Evolutionary conservation across 257 asterid genomes (phyloP).

Genomic region (Gynochthodes officinalis): DNA sequence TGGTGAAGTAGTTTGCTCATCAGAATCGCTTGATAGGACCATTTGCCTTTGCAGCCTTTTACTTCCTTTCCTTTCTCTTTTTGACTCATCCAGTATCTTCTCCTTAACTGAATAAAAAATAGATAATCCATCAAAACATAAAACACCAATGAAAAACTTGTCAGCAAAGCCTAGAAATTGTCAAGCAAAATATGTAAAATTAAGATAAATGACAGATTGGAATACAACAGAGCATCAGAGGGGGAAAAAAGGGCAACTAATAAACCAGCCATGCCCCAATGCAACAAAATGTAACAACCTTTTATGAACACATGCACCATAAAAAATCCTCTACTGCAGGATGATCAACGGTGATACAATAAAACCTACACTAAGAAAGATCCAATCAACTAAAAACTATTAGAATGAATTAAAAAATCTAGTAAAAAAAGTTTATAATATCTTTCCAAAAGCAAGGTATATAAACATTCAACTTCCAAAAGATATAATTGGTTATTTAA

Average conservation of each 20-base stretch:
- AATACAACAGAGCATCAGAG: not conserved
- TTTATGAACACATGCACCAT: not conserved
- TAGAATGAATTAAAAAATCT: not conserved
- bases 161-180: not conserved
- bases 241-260: not conserved
- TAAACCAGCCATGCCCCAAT: not conserved
- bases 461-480: not conserved
- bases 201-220: not conserved
- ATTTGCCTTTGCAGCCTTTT: slow-evolving; percentile 41
- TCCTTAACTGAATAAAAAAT: slow-evolving; percentile 26
- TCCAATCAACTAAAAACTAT: not conserved
- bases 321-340: not conserved
- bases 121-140: slow-evolving; percentile 10
- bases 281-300: not conserved
- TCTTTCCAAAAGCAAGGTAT: not conserved
- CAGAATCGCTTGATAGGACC: slow-evolving; percentile 49
- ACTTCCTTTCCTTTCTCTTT: slow-evolving; percentile 28
- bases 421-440: not conserved
- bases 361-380: not conserved
- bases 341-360: not conserved
- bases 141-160: slow-evolving; percentile 8
- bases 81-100: slow-evolving; percentile 17
- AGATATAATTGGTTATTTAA: not conserved
- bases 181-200: not conserved
- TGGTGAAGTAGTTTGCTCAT: slow-evolving; percentile 34